Evolutionary conservation across 2,329 filamentous ascomycete species (phyloP), one percentile per base, ranked within the genome.

Genomic region (Cordyceps javanica): DNA sequence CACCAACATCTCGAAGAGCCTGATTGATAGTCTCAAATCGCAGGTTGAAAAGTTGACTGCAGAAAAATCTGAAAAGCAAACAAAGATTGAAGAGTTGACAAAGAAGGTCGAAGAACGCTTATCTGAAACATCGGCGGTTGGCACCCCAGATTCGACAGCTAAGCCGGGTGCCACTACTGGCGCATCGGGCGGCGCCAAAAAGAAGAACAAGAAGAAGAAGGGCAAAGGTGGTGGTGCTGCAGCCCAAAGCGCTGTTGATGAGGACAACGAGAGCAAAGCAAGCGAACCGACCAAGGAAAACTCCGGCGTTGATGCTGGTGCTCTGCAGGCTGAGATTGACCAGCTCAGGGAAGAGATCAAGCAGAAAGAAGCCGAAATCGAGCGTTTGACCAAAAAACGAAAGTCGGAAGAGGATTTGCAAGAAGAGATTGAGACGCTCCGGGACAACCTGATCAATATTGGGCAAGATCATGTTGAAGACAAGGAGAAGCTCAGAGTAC

Each of bases 401-500:
- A 85, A 85, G 67, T 89, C 86, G 16, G 89, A 94, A 58, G 90
- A 93, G 55, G 87, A 87, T 21, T 76, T 96, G 44, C 81, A 83
- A 26, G 92, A 96, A 65, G 92, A 97, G 72, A 89, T 97, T 59
- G 91, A 95, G 65, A 86, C 83, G 3, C 75, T 97, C 60, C 84
- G 88, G 52, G 90, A 96, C 57, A 89, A 92, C 62, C 75, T 97
- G 8, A 74, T 93, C 44, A 79, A 84, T 50, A 85, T 95, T 61
- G 91, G 91, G 10, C 84, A 91, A 64, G 90, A 95, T 60, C 88
- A 93, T 65, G 90, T 96, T 11, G 86, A 90, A 63, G 87, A 89
- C 14, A 93, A 91, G 71, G 86, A 94, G 63, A 86, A 82, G 69
- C 83, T 85, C 63, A 87, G 95, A 73, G 77, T 82, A 55, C 78